Conservation (phyloP, 768 basidiomycete genomes). For the Psilocybe cyanescens region DNA sequence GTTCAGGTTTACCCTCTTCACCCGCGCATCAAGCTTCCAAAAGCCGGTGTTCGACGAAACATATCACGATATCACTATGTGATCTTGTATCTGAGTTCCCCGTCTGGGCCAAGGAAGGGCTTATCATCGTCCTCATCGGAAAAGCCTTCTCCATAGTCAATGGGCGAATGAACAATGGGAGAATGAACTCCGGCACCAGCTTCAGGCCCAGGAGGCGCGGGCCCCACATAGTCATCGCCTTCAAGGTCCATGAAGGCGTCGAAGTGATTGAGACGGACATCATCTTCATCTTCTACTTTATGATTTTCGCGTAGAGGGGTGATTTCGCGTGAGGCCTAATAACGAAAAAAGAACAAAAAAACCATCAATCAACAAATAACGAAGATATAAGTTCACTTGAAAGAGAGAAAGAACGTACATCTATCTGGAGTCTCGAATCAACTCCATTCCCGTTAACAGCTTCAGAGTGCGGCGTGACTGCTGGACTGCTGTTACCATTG, state of each 20-base stretch:
- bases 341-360: neutral
- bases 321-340: neutral
- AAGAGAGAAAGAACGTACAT: neutral
- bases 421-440: neutral
- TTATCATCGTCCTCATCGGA: neutral
- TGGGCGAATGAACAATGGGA: slow-evolving; percentile 10
- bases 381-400: neutral
- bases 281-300: neutral
- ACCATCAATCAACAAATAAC: too few species aligned
- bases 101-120: too few species aligned
- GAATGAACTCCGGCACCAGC: slow-evolving; percentile 13
- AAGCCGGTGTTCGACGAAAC: neutral
- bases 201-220: neutral
- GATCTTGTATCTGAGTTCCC: too few species aligned
- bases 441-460: neutral
- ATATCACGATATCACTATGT: neutral
- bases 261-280: too few species aligned
- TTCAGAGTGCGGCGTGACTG: too few species aligned
- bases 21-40: neutral
- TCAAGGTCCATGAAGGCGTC: neutral
- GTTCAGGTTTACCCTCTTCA: neutral
- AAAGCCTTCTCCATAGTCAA: neutral
- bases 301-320: neutral
- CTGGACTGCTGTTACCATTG: neutral
- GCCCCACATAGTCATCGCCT: neutral